Percentiles rank a stretch among this genome's conserved stretches.
phyloP scores from a whole-genome alignment of 1,139 yeast genomes.

The Zygosaccharomyces sapae region DNA sequence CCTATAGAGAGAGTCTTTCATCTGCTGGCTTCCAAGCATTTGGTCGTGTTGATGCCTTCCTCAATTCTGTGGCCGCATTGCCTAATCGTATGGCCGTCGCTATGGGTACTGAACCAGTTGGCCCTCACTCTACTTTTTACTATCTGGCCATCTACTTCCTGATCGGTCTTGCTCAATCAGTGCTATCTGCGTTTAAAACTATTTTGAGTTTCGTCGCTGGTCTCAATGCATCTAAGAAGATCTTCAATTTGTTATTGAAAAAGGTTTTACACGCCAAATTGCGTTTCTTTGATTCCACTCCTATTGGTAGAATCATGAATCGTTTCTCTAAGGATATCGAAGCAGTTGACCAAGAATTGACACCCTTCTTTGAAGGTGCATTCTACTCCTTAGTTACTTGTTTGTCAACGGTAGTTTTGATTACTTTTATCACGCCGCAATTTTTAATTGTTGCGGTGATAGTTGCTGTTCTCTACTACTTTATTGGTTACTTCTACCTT shows the following conservation, averaged over 20 bases:
- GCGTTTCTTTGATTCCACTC: conserved; percentile 92
- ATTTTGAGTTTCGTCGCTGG: conserved; percentile 64
- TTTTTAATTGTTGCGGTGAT: conserved; percentile 72
- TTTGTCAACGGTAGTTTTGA: conserved; percentile 63
- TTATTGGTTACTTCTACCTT: conserved; percentile 73
- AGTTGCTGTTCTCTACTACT: conserved; percentile 57
- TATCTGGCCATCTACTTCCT: conserved; percentile 65
- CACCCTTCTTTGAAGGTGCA: conserved; percentile 76
- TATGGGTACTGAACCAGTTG: conserved; percentile 15
- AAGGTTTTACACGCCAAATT: conserved; percentile 71
- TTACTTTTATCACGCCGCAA: conserved; percentile 79
- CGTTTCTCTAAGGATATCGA: conserved; percentile 95
- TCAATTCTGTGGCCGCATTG: conserved; percentile 7
- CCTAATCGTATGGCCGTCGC: conserved; percentile 18
- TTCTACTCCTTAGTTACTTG: conserved; percentile 66
- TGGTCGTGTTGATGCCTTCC: conserved; percentile 6
- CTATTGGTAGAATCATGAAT: conserved; percentile 94
- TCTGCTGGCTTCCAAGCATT: conserved; percentile 7
- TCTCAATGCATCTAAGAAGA: conserved; percentile 68
- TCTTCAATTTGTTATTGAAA: conserved; percentile 62
- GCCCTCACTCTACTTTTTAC: conserved; percentile 46
- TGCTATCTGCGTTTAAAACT: conserved; percentile 56
- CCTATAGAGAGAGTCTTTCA: conserved; percentile 14
- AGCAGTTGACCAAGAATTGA: conserved; percentile 85
- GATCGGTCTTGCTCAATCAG: conserved; percentile 61